These are phyloP conservation scores for Gnomoniopsis sp. DNA, from an alignment of 2,329 filamentous ascomycete species.

Conservation along the genomic window DNA sequence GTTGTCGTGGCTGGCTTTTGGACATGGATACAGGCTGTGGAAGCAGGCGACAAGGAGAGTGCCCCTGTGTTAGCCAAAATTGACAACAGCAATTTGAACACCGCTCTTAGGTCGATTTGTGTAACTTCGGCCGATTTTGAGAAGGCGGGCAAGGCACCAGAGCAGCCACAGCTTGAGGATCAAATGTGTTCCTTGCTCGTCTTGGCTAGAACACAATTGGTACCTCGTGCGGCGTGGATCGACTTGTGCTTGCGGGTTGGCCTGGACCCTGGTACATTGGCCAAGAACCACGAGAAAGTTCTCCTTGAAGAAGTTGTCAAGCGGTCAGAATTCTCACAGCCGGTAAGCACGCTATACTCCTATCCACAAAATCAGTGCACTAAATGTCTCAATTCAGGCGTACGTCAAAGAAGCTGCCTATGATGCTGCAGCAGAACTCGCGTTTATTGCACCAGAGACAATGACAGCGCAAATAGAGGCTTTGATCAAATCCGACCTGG, in stretches of 20 bases:
- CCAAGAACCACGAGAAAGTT: slow-evolving; percentile 56
- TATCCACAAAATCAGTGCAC: not conserved
- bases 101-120: slow-evolving; percentile 61
- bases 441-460: slow-evolving; percentile 83
- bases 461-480: slow-evolving; percentile 74
- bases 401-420: slow-evolving; percentile 68
- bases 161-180: slow-evolving; percentile 51
- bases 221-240: slow-evolving; percentile 84
- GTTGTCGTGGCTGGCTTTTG: slow-evolving; percentile 72
- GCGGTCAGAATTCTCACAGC: slow-evolving; percentile 23
- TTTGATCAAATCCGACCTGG: slow-evolving; percentile 71
- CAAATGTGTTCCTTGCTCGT: slow-evolving; percentile 78
- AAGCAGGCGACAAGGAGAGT: slow-evolving; percentile 73
- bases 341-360: slow-evolving; percentile 7
- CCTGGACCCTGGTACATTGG: slow-evolving; percentile 78
- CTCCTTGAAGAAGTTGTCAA: slow-evolving; percentile 66
- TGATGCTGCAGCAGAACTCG: slow-evolving; percentile 82
- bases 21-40: slow-evolving; percentile 70
- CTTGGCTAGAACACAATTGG: slow-evolving; percentile 71
- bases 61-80: slow-evolving; percentile 64
- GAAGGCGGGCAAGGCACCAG: slow-evolving; percentile 41
- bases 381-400: not conserved
- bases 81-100: slow-evolving; percentile 60
- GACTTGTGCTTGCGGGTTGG: slow-evolving; percentile 76
- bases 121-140: slow-evolving; percentile 49